A percentile compares a stretch with the other conserved stretches of the same genome.
phyloP scores from a whole-genome alignment of 2,329 filamentous ascomycete species.

The Penicillium paneum region DNA sequence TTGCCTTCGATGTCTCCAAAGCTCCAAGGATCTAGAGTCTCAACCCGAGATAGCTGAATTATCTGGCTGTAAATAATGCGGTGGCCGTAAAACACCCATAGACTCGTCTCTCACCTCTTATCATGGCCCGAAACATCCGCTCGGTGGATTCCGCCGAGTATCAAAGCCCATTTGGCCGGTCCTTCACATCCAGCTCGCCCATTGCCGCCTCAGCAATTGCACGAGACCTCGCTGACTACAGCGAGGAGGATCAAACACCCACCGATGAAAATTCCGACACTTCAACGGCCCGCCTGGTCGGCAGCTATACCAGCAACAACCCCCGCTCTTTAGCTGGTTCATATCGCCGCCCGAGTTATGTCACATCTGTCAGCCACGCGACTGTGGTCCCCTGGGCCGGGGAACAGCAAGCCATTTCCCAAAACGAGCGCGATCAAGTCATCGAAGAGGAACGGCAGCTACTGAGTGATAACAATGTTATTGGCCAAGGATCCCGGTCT shows the following conservation, averaged over 20 bases:
- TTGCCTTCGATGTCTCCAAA: not conserved
- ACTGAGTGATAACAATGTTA: conserved; percentile 58
- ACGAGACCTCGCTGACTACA: conserved; percentile 63
- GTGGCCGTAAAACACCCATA: not conserved
- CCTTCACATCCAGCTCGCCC: conserved; percentile 60
- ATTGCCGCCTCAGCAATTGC: conserved; percentile 64
- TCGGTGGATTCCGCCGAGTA: conserved; percentile 28
- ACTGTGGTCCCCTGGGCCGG: conserved; percentile 57
- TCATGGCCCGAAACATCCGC: conserved; percentile 29
- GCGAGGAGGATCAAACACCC: conserved; percentile 52
- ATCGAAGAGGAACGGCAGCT: conserved; percentile 58
- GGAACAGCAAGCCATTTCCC: conserved; percentile 48
- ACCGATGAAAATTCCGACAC: conserved; percentile 41
- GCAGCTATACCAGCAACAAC: conserved; percentile 36
- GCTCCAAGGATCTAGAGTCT: not conserved
- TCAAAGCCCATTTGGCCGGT: conserved; percentile 35
- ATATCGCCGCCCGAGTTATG: conserved; percentile 74
- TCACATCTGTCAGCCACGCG: conserved; percentile 68
- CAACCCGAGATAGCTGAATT: not conserved
- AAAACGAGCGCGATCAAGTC: conserved; percentile 53
- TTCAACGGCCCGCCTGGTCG: conserved; percentile 42
- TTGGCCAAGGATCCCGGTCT: conserved; percentile 9
- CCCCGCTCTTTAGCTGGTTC: conserved; percentile 56
- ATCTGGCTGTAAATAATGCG: conserved; percentile 4
- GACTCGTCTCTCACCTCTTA: conserved; percentile 10